A percentile compares a stretch with the other conserved stretches of the same genome.
Conservation (phyloP, 305 asterid species). For the Solanum hybrid region DNA sequence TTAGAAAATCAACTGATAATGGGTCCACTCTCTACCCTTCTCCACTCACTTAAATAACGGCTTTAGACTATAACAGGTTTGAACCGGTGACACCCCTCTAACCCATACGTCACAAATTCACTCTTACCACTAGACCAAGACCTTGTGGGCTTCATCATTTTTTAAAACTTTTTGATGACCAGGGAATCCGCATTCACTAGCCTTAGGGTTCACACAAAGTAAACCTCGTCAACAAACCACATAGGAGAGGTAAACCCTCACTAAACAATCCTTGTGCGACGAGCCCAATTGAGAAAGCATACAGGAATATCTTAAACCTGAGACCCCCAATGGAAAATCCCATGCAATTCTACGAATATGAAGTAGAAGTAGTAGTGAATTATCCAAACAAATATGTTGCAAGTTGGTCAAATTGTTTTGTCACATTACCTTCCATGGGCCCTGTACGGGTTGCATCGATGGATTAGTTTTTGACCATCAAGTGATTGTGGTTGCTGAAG, state of each 20-base stretch:
- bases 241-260: background rate
- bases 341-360: background rate
- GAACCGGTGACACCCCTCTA: background rate
- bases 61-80: background rate
- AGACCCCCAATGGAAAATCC: background rate
- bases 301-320: background rate
- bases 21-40: background rate
- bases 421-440: too few relatives aligned
- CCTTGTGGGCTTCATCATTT: background rate
- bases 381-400: too few relatives aligned
- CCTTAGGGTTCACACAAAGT: background rate
- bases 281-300: background rate
- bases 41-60: background rate
- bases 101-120: background rate
- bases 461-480: too few relatives aligned
- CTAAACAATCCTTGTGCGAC: background rate
- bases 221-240: background rate
- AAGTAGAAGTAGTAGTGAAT: background rate
- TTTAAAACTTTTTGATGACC: background rate
- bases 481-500: too few relatives aligned
- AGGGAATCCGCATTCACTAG: background rate
- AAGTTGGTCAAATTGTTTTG: too few relatives aligned
- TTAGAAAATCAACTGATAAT: background rate
- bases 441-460: too few relatives aligned
- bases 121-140: background rate